Evolutionary conservation across 164 flowering plant species (phyloP).

Genomic region (Kingdonia uniflora): DNA sequence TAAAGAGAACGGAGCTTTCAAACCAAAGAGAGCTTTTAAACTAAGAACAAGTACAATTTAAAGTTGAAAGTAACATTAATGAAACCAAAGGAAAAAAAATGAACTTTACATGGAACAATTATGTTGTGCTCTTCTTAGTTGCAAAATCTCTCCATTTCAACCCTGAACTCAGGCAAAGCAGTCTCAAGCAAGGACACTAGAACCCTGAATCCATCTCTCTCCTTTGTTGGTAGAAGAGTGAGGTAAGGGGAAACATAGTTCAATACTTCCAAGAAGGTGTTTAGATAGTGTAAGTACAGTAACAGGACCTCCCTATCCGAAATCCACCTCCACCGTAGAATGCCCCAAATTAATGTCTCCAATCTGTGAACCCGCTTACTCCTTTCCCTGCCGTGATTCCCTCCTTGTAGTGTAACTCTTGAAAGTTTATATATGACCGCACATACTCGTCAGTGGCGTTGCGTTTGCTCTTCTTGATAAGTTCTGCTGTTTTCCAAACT

Average conservation of each 20-base stretch:
- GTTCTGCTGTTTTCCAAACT: conserved; percentile 50
- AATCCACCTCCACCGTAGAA: conserved; percentile 56
- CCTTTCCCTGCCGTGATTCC: conserved; percentile 54
- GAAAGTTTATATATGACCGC: conserved; percentile 57
- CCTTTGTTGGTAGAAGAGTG: conserved; percentile 19
- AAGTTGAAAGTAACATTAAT: too few relatives aligned
- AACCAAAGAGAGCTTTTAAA: too few relatives aligned
- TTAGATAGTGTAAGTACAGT: conserved; percentile 52
- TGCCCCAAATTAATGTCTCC: conserved; percentile 83
- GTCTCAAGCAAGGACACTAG: too few relatives aligned
- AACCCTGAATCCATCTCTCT: conserved; percentile 12
- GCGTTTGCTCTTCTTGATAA: conserved; percentile 56
- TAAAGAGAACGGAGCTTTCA: too few relatives aligned
- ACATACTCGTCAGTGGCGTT: conserved; percentile 48
- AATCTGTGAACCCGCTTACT: conserved; percentile 73
- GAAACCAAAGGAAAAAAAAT: too few relatives aligned
- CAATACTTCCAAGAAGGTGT: conserved; percentile 48
- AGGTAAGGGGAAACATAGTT: conserved; percentile 72
- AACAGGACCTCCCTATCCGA: conserved; percentile 84
- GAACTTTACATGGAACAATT: too few relatives aligned
- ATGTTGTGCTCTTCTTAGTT: background rate
- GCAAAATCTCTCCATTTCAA: conserved; percentile 26
- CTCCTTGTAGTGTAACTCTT: conserved; percentile 36
- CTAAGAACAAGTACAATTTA: too few relatives aligned
- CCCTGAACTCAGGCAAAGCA: too few relatives aligned